phyloP scores from a whole-genome alignment of 2,329 filamentous ascomycete genomes.

The Neofusicoccum parvum region DNA sequence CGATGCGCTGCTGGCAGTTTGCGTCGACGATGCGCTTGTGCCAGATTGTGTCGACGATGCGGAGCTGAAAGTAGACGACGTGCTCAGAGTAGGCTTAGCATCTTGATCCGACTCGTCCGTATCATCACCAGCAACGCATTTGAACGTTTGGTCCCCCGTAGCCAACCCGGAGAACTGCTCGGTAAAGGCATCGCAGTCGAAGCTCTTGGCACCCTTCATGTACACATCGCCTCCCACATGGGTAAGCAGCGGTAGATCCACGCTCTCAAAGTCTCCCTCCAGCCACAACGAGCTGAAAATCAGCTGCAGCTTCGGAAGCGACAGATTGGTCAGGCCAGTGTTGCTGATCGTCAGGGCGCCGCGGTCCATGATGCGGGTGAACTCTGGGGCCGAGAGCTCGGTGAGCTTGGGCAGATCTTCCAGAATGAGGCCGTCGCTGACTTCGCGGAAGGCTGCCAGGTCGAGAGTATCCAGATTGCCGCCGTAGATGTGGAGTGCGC shows the following conservation, averaged over 20 bases:
- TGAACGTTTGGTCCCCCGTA: neutral
- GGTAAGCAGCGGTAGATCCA: constrained; percentile 2
- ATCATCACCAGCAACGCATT: neutral
- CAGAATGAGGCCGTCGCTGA: neutral
- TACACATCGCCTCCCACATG: neutral
- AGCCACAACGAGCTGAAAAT: neutral
- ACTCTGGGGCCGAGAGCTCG: neutral
- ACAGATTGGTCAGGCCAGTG: neutral
- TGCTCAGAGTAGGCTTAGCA: neutral
- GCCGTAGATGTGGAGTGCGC: constrained; percentile 5
- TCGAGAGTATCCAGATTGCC: neutral
- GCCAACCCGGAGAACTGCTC: neutral
- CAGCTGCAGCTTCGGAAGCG: constrained; percentile 7
- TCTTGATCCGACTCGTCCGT: neutral
- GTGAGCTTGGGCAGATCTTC: constrained; percentile 8
- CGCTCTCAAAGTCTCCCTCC: neutral
- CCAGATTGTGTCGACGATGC: neutral
- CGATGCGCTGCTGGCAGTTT: neutral
- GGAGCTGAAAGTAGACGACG: neutral
- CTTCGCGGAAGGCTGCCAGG: neutral
- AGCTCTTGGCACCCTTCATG: constrained; percentile 3
- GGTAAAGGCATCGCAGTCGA: neutral
- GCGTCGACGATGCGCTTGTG: neutral
- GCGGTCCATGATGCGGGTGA: constrained; percentile 9
- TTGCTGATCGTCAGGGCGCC: neutral